Evolutionary conservation across 2,329 filamentous ascomycete genomes (phyloP).

Genomic region (Cercospora brassicicola): DNA sequence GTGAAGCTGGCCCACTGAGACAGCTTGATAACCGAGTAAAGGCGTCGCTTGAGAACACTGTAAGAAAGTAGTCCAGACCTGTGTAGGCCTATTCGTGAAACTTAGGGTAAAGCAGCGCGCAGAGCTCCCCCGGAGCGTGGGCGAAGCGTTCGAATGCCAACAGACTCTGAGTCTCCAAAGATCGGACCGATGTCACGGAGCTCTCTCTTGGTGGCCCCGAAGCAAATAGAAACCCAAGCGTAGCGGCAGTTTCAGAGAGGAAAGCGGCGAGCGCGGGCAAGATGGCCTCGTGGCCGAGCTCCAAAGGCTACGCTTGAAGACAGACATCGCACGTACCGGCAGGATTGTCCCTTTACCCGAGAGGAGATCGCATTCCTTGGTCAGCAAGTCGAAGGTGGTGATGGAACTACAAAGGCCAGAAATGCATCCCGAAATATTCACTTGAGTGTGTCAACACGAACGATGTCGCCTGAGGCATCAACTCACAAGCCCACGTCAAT

Average conservation of each 20-base stretch:
- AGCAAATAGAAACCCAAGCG: not conserved
- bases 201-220: not conserved
- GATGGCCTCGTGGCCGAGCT: not conserved
- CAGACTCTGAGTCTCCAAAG: not conserved
- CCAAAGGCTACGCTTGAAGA: not conserved
- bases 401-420: not conserved
- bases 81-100: not conserved
- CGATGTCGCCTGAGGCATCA: not conserved
- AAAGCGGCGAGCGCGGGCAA: not conserved
- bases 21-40: not conserved
- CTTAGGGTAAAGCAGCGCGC: not conserved
- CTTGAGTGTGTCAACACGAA: not conserved
- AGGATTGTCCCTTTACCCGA: not conserved
- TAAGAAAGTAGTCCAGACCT: not conserved
- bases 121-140: not conserved
- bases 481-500: not conserved
- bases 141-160: not conserved
- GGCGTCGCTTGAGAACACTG: not conserved
- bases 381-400: not conserved
- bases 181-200: not conserved
- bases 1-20: not conserved
- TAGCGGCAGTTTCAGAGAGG: not conserved
- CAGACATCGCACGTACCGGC: not conserved
- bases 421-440: not conserved
- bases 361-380: not conserved